phyloP scores from a whole-genome alignment of 495 filamentous ascomycete genomes.

The Pseudoneurospora amorphoporcata region DNA sequence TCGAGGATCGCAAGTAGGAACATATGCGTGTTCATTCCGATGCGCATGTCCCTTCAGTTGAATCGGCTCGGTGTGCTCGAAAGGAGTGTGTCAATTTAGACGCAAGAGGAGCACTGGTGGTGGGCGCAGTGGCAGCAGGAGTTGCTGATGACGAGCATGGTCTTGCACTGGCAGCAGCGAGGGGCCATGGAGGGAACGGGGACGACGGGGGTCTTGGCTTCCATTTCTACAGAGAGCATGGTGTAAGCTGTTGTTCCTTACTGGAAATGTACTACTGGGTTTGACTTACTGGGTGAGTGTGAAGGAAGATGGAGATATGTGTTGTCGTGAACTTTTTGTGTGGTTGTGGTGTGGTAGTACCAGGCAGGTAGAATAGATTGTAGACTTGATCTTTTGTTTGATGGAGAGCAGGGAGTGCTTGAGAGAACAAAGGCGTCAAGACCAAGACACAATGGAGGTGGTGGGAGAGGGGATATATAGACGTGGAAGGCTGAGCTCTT shows the following conservation, averaged over 20 bases:
- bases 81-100: constrained; percentile 13
- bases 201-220: neutral
- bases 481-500: neutral
- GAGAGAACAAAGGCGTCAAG: neutral
- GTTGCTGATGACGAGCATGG: constrained; percentile 39
- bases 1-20: neutral
- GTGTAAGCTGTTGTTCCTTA: neutral
- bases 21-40: neutral
- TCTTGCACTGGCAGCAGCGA: constrained; percentile 38
- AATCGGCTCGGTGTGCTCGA: neutral
- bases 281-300: neutral
- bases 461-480: neutral
- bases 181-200: constrained; percentile 5
- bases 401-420: neutral
- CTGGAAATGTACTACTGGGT: neutral
- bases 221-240: neutral
- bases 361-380: neutral
- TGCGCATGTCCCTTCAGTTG: neutral
- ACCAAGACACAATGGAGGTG: neutral
- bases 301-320: neutral
- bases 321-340: neutral
- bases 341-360: neutral
- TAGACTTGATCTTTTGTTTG: neutral
- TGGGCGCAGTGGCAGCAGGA: constrained; percentile 34
- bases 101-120: constrained; percentile 31